Percentiles rank a stretch among this genome's conserved stretches.
These are phyloP conservation scores for Globisporangium yorkense DNA, from an alignment of 352 stramenopile species.

Conservation along the genomic window DNA sequence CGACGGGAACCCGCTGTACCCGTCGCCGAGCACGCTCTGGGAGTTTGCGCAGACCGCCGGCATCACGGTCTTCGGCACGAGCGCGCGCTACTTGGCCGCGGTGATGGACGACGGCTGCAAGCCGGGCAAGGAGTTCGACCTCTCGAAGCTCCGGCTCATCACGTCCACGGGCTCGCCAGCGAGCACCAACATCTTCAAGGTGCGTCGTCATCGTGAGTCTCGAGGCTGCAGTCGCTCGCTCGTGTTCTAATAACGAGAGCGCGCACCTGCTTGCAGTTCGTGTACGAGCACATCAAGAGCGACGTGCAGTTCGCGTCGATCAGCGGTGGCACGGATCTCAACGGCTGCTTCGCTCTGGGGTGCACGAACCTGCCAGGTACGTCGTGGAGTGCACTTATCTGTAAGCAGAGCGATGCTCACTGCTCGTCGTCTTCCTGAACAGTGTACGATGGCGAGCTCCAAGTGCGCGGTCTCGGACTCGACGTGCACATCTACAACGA, in stretches of 20 bases:
- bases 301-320: slow-evolving; percentile 81
- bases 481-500: slow-evolving; percentile 75
- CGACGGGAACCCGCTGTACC: slow-evolving; percentile 71
- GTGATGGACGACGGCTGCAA: slow-evolving; percentile 67
- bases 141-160: slow-evolving; percentile 62
- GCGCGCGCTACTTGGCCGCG: slow-evolving; percentile 63
- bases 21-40: slow-evolving; percentile 44
- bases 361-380: slow-evolving; percentile 67
- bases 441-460: slow-evolving; percentile 76
- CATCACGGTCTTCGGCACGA: slow-evolving; percentile 69
- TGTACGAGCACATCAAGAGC: slow-evolving; percentile 67
- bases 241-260: no score
- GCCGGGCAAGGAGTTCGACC: slow-evolving; percentile 53
- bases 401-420: neutral
- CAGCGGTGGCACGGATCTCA: slow-evolving; percentile 79
- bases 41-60: slow-evolving; percentile 50
- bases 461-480: slow-evolving; percentile 72
- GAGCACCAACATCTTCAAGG: slow-evolving; percentile 74
- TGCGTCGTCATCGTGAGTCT: neutral
- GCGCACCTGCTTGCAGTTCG: slow-evolving; percentile 27
- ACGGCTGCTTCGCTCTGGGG: slow-evolving; percentile 71
- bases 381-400: neutral
- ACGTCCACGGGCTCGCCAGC: slow-evolving; percentile 68
- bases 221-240: no score
- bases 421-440: neutral